Percentiles rank a stretch among this genome's conserved stretches.
Conservation (phyloP, 164 flowering plant genomes). For the Akebia trifoliata region DNA sequence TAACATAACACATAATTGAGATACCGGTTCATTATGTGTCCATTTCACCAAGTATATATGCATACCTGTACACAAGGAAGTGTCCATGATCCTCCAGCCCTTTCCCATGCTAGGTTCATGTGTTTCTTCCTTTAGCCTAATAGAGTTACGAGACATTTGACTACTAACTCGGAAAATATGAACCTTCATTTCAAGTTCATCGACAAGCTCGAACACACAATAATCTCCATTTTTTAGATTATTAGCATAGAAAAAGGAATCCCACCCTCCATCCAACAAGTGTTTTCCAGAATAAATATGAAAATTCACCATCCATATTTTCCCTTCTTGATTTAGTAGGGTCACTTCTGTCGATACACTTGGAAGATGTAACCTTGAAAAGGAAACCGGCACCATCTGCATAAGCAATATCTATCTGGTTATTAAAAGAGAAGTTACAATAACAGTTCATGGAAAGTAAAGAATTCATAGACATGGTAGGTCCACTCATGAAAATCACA, state of each 20-base stretch:
- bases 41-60: too few relatives aligned
- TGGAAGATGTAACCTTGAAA: not conserved
- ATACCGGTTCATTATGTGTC: too few relatives aligned
- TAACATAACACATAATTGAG: too few relatives aligned
- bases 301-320: not conserved
- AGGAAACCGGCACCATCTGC: not conserved
- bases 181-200: not conserved
- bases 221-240: not conserved
- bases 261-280: not conserved
- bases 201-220: not conserved
- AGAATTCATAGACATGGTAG: too few relatives aligned
- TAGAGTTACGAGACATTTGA: too few relatives aligned
- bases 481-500: too few relatives aligned
- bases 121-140: too few relatives aligned
- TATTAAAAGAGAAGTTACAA: too few relatives aligned
- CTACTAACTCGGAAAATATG: not conserved
- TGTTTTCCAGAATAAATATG: not conserved
- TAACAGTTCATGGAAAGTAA: too few relatives aligned
- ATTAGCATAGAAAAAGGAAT: not conserved
- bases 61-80: too few relatives aligned
- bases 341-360: not conserved
- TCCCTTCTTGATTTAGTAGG: not conserved
- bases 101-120: not conserved
- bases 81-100: not conserved
- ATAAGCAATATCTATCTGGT: too few relatives aligned